Base-by-base conservation (phyloP, 1,284 basidiomycete species). In the Pulveroboletus ridleyi region DNA sequence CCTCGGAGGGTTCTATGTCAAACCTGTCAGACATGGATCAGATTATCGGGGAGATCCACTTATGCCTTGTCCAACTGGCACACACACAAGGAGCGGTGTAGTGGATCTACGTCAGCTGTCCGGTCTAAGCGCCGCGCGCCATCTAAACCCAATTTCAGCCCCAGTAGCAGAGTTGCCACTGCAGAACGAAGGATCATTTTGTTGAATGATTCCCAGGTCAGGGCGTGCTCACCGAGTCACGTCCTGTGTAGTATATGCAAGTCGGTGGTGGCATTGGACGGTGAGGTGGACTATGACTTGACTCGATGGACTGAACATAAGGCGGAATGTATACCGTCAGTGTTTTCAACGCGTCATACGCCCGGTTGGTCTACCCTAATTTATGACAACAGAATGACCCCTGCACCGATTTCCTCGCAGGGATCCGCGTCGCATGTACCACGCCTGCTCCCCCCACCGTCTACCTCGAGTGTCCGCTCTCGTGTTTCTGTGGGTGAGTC, bases 261-360 rank as follows among this genome's bases (percentile, higher is more conserved):
- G 33, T 67, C 63, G 23, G 75, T 71, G 57, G 77, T 90, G 59
- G 65, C 68, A 13, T 73, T 87, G 58, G 79, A 78, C 50, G 81
- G 83, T 10, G 81, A 82, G 46, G 77, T 77, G 22, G 86, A 89
- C 41, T 90, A 86, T 67, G 83, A 86, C 66, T 72, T 89, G 61
- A 78, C 81, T 15, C 81, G 75, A 61, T 91, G 89, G 89, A 80
- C 84, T 47, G 79, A 81, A 55, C 89, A 90, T 70, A 90, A 90
- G 74, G 64, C 68, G 17, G 72, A 68, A 10, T 90, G 88, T 72
- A 71, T 76, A 57, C 75, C 75, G 85, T 86, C 62, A 71, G 83
- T 76, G 41, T 23, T 50, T 62, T 44, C 18, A 66, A 64, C 69
- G 61, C 6, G 50, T 56, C 29, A 56, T 67, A 52, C 55, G n/a